Evolutionary conservation across 2,329 filamentous ascomycete genomes (phyloP).

Genomic region (Fusarium cicatricum): DNA sequence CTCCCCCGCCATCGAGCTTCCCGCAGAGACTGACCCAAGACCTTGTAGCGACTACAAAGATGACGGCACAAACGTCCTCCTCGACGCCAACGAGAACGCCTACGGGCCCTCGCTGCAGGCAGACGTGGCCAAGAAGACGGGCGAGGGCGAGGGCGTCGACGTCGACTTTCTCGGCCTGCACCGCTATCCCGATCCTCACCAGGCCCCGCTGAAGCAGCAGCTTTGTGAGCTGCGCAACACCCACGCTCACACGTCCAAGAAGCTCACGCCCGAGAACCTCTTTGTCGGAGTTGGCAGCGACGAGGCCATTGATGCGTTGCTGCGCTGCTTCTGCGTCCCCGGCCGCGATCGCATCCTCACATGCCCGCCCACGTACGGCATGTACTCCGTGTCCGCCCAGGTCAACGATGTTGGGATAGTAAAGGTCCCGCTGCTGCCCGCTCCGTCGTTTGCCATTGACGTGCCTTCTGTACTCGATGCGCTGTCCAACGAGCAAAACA

Average conservation of each 20-base stretch:
- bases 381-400: slow-evolving; percentile 95
- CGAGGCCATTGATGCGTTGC: slow-evolving; percentile 93
- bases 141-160: slow-evolving; percentile 49
- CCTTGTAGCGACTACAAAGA: slow-evolving; percentile 94
- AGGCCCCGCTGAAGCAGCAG: slow-evolving; percentile 82
- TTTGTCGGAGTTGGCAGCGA: slow-evolving; percentile 97
- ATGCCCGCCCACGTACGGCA: slow-evolving; percentile 97
- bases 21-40: slow-evolving; percentile 26
- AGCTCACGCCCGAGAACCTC: slow-evolving; percentile 80
- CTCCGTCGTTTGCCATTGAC: slow-evolving; percentile 78
- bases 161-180: slow-evolving; percentile 83
- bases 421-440: slow-evolving; percentile 80
- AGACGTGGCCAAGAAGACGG: slow-evolving; percentile 48
- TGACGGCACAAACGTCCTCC: slow-evolving; percentile 91
- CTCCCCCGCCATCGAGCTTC: slow-evolving; percentile 23
- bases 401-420: slow-evolving; percentile 91
- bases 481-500: slow-evolving; percentile 65
- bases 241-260: slow-evolving; percentile 77
- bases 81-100: slow-evolving; percentile 98
- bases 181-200: slow-evolving; percentile 97
- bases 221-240: slow-evolving; percentile 90
- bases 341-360: slow-evolving; percentile 90
- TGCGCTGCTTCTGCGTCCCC: slow-evolving; percentile 92
- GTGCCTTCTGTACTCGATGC: slow-evolving; percentile 71
- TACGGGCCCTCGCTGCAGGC: slow-evolving; percentile 80